Base-by-base conservation (phyloP, 768 basidiomycete species). In the Boletales sp. region DNA sequence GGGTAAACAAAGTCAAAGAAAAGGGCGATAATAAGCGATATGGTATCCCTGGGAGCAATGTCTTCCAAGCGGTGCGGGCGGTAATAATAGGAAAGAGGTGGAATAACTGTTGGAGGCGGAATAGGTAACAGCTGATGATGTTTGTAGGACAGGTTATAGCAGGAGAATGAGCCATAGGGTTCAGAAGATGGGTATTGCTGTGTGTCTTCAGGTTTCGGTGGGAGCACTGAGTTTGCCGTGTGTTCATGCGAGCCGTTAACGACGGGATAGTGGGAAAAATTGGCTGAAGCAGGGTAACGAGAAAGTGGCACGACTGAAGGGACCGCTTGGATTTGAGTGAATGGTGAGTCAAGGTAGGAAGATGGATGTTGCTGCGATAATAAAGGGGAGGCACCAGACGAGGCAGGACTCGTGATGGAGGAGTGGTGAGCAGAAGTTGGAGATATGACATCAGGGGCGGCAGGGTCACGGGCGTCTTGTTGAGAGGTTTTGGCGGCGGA, bases 1-100 rank as follows among this genome's bases (percentile, higher is more conserved):
- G 90, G 87, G 67, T 93, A 93, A 42, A 94, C 90, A 64, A 90
- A 95, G 66, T 94, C 93, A 64, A 94, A 95, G 72, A 92, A 97
- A 12, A 94, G 80, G 35, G 86, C 79, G 54, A 94, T 84, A 57
- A 95, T 87, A 51, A 89, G 81, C 36, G 82, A 80, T 42, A 94
- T 84, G 6, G 85, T 87, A 50, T 89, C 86, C 46, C 89, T 77
- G 17, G 89, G 87, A 10, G 90, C 87, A 46, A 94, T 81, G 52
- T 88, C 84, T 61, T 93, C 88, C 40, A 95, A 72, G 31, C 87
- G 77, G 61, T 84, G 85, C 2, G 85, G 78, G n/a, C 84, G 79
- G 62, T 83, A 85, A 63, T 84, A 85, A 61, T 80, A 80, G 0
- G 84, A 84, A 29, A 90, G 76, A n/a, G 87, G 81, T 19, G 77